Percentiles rank a stretch among this genome's conserved stretches.
Evolutionary conservation across 805 yeast species (phyloP).

Genomic region (Wickerhamiella azyma): DNA sequence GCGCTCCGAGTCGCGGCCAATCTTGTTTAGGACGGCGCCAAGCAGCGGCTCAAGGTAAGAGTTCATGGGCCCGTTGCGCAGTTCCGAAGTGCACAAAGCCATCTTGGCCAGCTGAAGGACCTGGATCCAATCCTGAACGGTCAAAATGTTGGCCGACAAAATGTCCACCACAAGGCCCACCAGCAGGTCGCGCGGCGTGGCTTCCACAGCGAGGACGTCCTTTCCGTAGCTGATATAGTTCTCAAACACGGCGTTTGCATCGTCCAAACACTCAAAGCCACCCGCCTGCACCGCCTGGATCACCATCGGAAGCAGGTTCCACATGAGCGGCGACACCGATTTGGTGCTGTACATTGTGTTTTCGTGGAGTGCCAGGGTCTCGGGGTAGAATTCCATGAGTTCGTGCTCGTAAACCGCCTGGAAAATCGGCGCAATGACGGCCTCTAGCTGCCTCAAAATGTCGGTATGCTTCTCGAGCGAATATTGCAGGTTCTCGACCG

Average conservation of each 20-base stretch:
- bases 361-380: constrained; percentile 61
- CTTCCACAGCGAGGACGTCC: constrained; percentile 33
- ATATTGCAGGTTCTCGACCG: constrained; percentile 66
- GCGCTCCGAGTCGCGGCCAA: constrained; percentile 9
- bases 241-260: constrained; percentile 56
- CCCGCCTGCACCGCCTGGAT: constrained; percentile 26
- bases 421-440: constrained; percentile 54
- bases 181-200: constrained; percentile 15
- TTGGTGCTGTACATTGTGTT: constrained; percentile 50
- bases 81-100: constrained; percentile 24
- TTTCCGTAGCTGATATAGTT: constrained; percentile 55
- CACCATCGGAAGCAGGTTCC: constrained; percentile 54
- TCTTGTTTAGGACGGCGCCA: constrained; percentile 9
- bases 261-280: constrained; percentile 58
- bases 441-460: constrained; percentile 50
- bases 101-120: constrained; percentile 35
- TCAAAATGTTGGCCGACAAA: not conserved
- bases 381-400: constrained; percentile 61
- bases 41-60: constrained; percentile 12
- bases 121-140: constrained; percentile 34
- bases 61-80: constrained; percentile 13
- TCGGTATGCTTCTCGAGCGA: constrained; percentile 72
- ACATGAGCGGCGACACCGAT: constrained; percentile 52
- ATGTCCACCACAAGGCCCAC: not conserved
- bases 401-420: constrained; percentile 51